Evolutionary conservation across 2,329 filamentous ascomycete genomes (phyloP), one percentile per base, ranked within the genome.

Genomic region (Shiraia bambusicola): DNA sequence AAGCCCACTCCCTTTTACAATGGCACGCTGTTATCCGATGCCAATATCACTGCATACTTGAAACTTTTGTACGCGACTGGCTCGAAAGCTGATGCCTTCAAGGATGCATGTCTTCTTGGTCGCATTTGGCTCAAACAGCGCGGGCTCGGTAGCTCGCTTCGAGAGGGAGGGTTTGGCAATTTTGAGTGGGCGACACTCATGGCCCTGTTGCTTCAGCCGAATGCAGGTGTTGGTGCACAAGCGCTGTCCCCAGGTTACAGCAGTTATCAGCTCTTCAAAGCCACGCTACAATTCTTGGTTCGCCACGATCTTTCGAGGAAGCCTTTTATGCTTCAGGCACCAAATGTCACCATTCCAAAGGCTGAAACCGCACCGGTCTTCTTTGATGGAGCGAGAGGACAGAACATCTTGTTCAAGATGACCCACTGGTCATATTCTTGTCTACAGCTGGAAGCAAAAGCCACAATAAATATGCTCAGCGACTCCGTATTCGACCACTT

Each of bases 241-340:
- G 72, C 88, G 5, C 76, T 97, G 12, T 89, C 90, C 5, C 76
- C 81, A 4, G 88, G 88, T 6, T 86, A 95, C 58, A 95, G 87
- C 72, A 87, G 86, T 68, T 93, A 92, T 16, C 92, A 97, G 68
- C 77, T 97, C 31, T 96, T 98, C 78, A 97, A 96, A 69, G 91
- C 89, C 2, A 83, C 85, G 1, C 73, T 98, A n/a, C 92, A 96
- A 63, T 93, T 92, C 54, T 73, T 98, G 13, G 83, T 86, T 1
- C 79, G 81, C 1, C 84, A 81, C 27, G 84, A 95, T 58, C 73
- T 96, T 40, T 75, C 73, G 42, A 84, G 81, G 56, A 86, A 81
- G 52, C 82, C 87, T 0, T 77, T 84, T 61, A 47, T 75, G 49
- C 58, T 82, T 59, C 61, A 57, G 76, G 73, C 44, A 52, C 59